These are phyloP conservation scores for Decorospora gaudefroyi DNA, from an alignment of 2,329 filamentous ascomycete genomes.

Conservation along the genomic window DNA sequence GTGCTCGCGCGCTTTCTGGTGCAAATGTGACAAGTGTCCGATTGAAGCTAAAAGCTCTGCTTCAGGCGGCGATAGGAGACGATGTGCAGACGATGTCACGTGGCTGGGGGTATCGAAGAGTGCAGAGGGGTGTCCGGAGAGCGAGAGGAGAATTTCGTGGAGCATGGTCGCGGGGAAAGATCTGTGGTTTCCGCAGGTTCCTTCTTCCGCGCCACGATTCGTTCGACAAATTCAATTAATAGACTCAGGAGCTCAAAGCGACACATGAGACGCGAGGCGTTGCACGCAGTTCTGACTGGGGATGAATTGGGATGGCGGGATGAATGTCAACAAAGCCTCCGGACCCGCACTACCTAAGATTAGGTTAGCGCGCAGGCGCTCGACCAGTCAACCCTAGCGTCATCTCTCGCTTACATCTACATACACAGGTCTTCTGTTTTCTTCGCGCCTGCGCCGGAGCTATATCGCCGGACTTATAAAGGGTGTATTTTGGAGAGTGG, in stretches of 20 bases:
- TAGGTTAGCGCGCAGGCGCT: conserved; percentile 1
- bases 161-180: conserved; percentile 67
- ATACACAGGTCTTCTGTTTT: too few species aligned
- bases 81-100: conserved; percentile 46
- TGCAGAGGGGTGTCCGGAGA: conserved; percentile 90
- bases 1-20: conserved; percentile 71
- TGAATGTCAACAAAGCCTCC: conserved; percentile 16
- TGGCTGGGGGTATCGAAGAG: conserved; percentile 65
- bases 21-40: conserved; percentile 75
- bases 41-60: conserved; percentile 77
- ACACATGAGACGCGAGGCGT: conserved; percentile 40
- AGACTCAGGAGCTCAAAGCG: conserved; percentile 46
- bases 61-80: conserved; percentile 74
- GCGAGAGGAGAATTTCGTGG: conserved; percentile 95
- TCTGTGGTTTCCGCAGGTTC: conserved; percentile 13
- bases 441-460: too few species aligned
- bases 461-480: too few species aligned
- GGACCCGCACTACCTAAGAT: conserved; percentile 15
- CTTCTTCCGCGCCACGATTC: conserved; percentile 21
- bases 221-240: conserved; percentile 37
- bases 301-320: conserved; percentile 18
- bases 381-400: too few species aligned
- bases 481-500: too few species aligned
- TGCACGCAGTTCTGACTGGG: conserved; percentile 17
- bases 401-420: too few species aligned